Evolutionary conservation across 768 basidiomycete genomes (phyloP).

Genomic region (Gautieria morchelliformis): DNA sequence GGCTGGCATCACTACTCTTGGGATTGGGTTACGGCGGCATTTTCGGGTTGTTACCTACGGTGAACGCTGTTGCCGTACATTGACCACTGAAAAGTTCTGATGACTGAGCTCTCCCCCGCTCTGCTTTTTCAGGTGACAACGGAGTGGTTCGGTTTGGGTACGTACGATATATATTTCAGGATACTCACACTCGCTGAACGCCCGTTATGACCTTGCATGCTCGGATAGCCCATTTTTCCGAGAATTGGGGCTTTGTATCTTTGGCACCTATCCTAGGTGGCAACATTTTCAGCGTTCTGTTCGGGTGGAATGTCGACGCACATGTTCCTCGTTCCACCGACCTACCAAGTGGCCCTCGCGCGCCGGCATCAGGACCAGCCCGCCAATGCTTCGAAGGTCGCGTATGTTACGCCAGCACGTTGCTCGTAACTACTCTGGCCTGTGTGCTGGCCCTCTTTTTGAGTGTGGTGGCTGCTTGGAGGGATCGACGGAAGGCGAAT

Average conservation of each 20-base stretch:
- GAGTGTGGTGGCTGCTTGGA: slow-evolving; percentile 41
- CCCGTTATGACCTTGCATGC: too few species aligned
- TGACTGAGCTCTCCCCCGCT: neutral
- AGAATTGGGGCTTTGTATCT: slow-evolving; percentile 79
- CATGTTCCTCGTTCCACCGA: slow-evolving; percentile 25
- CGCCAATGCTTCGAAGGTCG: slow-evolving; percentile 42
- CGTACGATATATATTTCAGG: slow-evolving; percentile 22
- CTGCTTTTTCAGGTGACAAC: slow-evolving; percentile 36
- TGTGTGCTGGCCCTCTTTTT: slow-evolving; percentile 36
- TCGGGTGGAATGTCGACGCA: slow-evolving; percentile 71
- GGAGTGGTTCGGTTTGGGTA: slow-evolving; percentile 60
- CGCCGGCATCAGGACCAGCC: neutral
- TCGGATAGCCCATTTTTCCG: slow-evolving; percentile 54
- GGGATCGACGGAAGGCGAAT: slow-evolving; percentile 24
- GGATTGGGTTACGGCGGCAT: slow-evolving; percentile 42
- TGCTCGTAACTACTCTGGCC: slow-evolving; percentile 39
- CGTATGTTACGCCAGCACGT: slow-evolving; percentile 48
- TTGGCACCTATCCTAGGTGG: slow-evolving; percentile 64
- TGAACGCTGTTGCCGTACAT: neutral
- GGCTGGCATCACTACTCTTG: slow-evolving; percentile 46
- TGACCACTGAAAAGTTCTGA: neutral
- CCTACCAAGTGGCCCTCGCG: neutral
- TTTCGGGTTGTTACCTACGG: slow-evolving; percentile 29
- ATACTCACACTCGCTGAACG: neutral
- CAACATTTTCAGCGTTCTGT: slow-evolving; percentile 73